Conservation (phyloP, 208 protist species). For the Leishmania amazonensis region DNA sequence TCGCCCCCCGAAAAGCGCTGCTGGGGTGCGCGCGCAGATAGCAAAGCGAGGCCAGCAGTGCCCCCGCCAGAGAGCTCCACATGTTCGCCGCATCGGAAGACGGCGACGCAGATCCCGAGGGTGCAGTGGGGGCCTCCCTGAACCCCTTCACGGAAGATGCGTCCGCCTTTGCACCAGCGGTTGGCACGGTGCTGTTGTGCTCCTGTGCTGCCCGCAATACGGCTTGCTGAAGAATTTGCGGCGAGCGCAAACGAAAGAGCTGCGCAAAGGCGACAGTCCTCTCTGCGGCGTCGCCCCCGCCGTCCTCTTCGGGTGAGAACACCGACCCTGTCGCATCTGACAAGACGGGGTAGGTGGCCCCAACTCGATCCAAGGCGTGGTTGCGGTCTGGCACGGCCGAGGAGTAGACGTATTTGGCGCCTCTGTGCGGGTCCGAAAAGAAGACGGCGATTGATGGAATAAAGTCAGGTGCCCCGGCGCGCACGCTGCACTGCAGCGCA, state of each 20-base stretch:
- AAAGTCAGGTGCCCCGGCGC: constrained; percentile 55
- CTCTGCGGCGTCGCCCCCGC: constrained; percentile 6
- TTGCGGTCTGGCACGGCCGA: constrained; percentile 52
- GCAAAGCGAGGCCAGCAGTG: constrained; percentile 58
- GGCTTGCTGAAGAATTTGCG: constrained; percentile 16
- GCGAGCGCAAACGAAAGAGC: constrained; percentile 35
- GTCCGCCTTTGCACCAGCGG: neutral
- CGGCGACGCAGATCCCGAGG: neutral
- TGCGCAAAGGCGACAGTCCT: constrained; percentile 27
- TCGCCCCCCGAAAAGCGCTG: neutral
- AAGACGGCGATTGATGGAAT: constrained; percentile 63
- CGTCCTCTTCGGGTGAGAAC: constrained; percentile 12
- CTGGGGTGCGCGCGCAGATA: constrained; percentile 50
- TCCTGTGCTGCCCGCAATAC: constrained; percentile 15
- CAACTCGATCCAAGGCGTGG: constrained; percentile 39
- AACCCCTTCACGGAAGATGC: constrained; percentile 2
- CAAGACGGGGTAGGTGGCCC: constrained; percentile 18
- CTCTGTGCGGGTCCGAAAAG: constrained; percentile 58
- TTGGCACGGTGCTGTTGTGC: constrained; percentile 6
- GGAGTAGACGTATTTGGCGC: constrained; percentile 62
- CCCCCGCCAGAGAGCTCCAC: constrained; percentile 67
- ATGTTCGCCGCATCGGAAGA: constrained; percentile 9
- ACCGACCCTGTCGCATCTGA: constrained; percentile 13
- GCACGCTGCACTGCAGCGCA: constrained; percentile 51
- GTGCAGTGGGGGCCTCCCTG: neutral